A percentile compares a stretch with the other conserved stretches of the same genome.
Conservation (phyloP, 768 basidiomycete genomes). For the Leccinum incarnatum region DNA sequence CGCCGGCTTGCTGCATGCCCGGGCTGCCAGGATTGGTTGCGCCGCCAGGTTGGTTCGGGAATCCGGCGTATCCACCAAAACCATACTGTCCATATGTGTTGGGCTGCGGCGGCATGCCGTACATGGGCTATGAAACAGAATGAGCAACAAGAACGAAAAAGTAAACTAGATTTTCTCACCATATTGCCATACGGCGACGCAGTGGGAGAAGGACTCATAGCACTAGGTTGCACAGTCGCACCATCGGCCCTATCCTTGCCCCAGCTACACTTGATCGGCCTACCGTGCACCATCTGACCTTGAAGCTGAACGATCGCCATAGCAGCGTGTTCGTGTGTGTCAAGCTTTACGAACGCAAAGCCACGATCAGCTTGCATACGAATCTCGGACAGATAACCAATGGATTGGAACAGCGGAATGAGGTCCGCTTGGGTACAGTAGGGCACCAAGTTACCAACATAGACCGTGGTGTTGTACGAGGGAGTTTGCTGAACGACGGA, state of each 20-base stretch:
- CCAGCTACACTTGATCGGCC: slow-evolving; percentile 99
- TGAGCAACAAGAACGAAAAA: background rate
- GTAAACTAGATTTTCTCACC: slow-evolving; percentile 39
- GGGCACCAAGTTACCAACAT: slow-evolving; percentile 97
- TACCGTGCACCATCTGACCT: slow-evolving; percentile 94
- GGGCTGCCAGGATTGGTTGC: slow-evolving; percentile 44
- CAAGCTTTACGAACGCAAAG: slow-evolving; percentile 98
- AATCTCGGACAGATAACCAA: slow-evolving; percentile 97
- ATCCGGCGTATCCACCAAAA: slow-evolving; percentile 71
- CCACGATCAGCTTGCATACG: slow-evolving; percentile 99
- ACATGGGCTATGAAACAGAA: slow-evolving; percentile 62
- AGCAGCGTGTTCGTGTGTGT: slow-evolving; percentile 97
- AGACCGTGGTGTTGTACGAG: slow-evolving; percentile 92
- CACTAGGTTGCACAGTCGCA: slow-evolving; percentile 46
- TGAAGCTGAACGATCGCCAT: slow-evolving; percentile 97
- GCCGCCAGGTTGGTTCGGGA: slow-evolving; percentile 57
- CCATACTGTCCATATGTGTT: slow-evolving; percentile 72
- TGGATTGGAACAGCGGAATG: slow-evolving; percentile 96
- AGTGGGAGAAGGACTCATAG: slow-evolving; percentile 61
- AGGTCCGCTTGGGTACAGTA: slow-evolving; percentile 97
- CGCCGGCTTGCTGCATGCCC: slow-evolving; percentile 55
- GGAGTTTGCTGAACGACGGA: slow-evolving; percentile 92
- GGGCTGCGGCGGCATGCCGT: slow-evolving; percentile 86
- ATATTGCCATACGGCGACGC: slow-evolving; percentile 73
- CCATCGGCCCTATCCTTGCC: slow-evolving; percentile 91